Evolutionary conservation across 1,139 yeast genomes (phyloP).

Genomic region (Nakaseomyces delphensis): DNA sequence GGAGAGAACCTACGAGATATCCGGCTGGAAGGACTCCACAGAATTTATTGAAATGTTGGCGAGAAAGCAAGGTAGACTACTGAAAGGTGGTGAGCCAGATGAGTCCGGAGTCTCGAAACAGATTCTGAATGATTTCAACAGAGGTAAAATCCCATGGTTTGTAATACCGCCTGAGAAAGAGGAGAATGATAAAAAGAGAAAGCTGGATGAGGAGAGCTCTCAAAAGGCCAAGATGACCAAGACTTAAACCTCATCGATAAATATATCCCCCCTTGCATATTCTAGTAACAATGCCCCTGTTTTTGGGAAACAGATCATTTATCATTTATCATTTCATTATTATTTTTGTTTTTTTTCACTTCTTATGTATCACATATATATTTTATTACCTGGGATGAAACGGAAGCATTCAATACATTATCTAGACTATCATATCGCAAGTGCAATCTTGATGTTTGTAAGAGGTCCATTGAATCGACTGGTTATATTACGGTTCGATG

Average conservation of each 20-base stretch:
- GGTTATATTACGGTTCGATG: background rate
- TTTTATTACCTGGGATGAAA: slow-evolving; percentile 1
- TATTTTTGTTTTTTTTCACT: slow-evolving; percentile 1
- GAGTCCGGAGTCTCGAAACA: slow-evolving; percentile 88
- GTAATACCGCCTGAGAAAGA: slow-evolving; percentile 71
- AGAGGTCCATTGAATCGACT: no score
- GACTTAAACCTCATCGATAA: background rate
- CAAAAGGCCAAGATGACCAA: slow-evolving; percentile 4
- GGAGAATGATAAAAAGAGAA: slow-evolving; percentile 38
- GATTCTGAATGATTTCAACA: slow-evolving; percentile 84
- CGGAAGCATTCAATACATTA: slow-evolving; percentile 8
- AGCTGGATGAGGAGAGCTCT: slow-evolving; percentile 7
- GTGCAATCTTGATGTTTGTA: background rate
- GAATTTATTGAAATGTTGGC: slow-evolving; percentile 89
- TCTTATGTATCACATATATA: slow-evolving; percentile 2
- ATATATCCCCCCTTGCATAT: background rate
- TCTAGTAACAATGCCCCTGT: slow-evolving; percentile 1
- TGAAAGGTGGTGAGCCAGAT: slow-evolving; percentile 98
- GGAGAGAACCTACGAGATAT: slow-evolving; percentile 89
- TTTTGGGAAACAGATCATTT: no score
- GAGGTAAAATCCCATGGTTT: slow-evolving; percentile 98
- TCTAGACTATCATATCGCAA: background rate
- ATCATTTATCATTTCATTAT: slow-evolving; percentile 5
- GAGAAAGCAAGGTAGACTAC: slow-evolving; percentile 80
- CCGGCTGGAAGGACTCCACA: slow-evolving; percentile 80